A percentile compares a stretch with the other conserved stretches of the same genome.
These are phyloP conservation scores for Tylopilus rubrobrunneus DNA, from an alignment of 768 basidiomycete species.

Conservation along the genomic window DNA sequence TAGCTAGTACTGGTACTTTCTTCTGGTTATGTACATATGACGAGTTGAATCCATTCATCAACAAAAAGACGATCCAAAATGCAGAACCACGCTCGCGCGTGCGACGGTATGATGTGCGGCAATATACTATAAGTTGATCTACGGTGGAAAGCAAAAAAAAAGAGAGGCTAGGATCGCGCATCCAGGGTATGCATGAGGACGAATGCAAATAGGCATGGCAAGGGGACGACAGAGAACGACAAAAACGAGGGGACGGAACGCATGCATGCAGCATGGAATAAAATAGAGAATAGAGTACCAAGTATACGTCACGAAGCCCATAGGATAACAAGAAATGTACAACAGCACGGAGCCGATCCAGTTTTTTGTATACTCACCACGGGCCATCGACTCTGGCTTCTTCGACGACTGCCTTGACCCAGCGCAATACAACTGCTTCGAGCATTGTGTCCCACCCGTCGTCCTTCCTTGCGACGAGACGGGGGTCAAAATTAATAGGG, in stretches of 20 bases:
- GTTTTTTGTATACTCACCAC: slow-evolving; percentile 13
- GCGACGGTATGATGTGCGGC: slow-evolving; percentile 12
- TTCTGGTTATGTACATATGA: slow-evolving; percentile 5
- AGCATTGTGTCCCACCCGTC: slow-evolving; percentile 83
- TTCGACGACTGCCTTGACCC: slow-evolving; percentile 65
- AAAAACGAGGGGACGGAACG: background rate
- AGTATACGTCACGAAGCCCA: slow-evolving; percentile 4
- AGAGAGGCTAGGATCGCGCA: background rate
- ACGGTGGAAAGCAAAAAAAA: slow-evolving; percentile 4
- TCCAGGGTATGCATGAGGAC: slow-evolving; percentile 3
- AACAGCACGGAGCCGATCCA: background rate
- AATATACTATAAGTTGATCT: slow-evolving; percentile 10
- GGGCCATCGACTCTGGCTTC: slow-evolving; percentile 50
- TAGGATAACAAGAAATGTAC: slow-evolving; percentile 1
- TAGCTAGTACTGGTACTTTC: background rate
- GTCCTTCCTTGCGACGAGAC: slow-evolving; percentile 66
- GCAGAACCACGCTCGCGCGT: slow-evolving; percentile 1
- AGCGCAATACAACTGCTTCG: slow-evolving; percentile 53
- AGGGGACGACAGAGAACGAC: background rate
- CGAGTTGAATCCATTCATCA: background rate
- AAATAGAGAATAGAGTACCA: slow-evolving; percentile 6
- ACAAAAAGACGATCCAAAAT: background rate
- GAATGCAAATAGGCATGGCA: background rate
- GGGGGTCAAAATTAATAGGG: slow-evolving; percentile 66
- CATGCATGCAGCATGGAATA: slow-evolving; percentile 11